Evolutionary conservation across 331 rosid species (phyloP).

Genomic region (Acacia pycnantha): DNA sequence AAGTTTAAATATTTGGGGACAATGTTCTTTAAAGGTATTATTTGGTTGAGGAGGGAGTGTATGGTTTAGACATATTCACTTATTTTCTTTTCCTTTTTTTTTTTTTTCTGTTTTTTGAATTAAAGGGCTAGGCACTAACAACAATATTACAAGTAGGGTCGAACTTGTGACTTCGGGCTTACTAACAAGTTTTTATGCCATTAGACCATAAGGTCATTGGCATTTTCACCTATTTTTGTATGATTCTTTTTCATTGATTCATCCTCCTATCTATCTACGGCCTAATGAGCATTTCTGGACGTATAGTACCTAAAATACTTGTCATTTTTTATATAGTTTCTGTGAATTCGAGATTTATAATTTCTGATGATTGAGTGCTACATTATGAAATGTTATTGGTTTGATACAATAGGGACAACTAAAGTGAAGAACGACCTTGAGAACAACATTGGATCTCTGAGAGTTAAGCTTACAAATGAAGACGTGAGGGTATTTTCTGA

Average conservation of each 20-base stretch:
- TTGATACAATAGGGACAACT: constrained; percentile 52
- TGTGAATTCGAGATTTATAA: background rate
- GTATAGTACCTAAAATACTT: background rate
- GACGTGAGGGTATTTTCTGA: constrained; percentile 58
- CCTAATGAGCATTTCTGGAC: background rate
- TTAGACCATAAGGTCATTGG: background rate
- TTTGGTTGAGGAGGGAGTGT: background rate
- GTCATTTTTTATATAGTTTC: background rate
- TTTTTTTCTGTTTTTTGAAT: too few species aligned
- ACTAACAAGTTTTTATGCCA: too few species aligned
- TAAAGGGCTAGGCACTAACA: too few species aligned
- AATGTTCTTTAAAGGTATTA: background rate
- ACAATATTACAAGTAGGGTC: too few species aligned
- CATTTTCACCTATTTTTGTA: background rate
- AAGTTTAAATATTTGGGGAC: background rate
- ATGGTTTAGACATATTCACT: background rate
- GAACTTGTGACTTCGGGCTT: too few species aligned
- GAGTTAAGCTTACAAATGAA: constrained; percentile 51
- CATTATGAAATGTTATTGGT: background rate
- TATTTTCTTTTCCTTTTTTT: too few species aligned
- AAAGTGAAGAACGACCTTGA: constrained; percentile 59
- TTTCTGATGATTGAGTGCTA: constrained; percentile 15
- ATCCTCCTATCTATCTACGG: background rate
- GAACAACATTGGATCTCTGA: constrained; percentile 59
- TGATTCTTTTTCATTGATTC: background rate